Evolutionary conservation across 108 stramenopile genomes (phyloP), one percentile per base, ranked within the genome.

Genomic region (Cyclotella kingstonii): DNA sequence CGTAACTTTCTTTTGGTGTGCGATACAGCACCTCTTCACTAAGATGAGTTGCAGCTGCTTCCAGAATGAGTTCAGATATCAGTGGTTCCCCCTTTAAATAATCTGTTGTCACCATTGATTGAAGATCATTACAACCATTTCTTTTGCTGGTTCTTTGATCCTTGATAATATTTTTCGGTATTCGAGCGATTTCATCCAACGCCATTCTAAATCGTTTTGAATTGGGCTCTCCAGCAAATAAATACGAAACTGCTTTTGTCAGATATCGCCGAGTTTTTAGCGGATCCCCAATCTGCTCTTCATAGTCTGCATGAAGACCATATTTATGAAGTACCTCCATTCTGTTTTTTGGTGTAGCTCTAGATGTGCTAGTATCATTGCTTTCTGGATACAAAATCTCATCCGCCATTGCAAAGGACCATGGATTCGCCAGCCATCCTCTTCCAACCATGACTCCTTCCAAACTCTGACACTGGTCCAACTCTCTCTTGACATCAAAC

Each of bases 371-470:
- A 41, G 5, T 8, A 18, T 60, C 56, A 10, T 50, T 59, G 1
- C 33, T 35, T 15, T 30, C 48, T 0, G 52, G 18, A 43, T 83
- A 95, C 19, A 95, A 50, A 8, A 88, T 55, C 31, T 66, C 55
- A 71, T 93, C 94, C 5, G 87, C 74, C 80, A 79, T 85, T 34
- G 87, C 80, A 79, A 90, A 95, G 10, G 81, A 68, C 94, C 94
- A 95, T 19, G 94, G 94, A 66, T 89, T 79, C 5, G 86, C 80
- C 27, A 80, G 83, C 46, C 67, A 83, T 7, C 82, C 72, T 30
- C 94, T 78, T 4, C 94, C 94, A 31, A 93, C 79, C 94, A 95
- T 95, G 44, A 91, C 80, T 18, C 94, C 94, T 1, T 65, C 73
- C 42, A 93, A 60, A 19, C 42, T 35, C 15, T 81, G 79, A 54